A percentile compares a stretch with the other conserved stretches of the same genome.
phyloP scores from a whole-genome alignment of 176 grass and related monocot species.

The sorghum (Sorghum bicolor) region Sorghum_bicolor_NCBIv3 NC_012873.2:49826501-49827000 shows the following conservation, averaged over 20 bases:
- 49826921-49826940: slow-evolving; percentile 7
- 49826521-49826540: not conserved
- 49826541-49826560: no score
- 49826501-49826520: not conserved
- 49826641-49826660: not conserved
- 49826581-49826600: not conserved
- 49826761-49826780: not conserved
- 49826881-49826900: slow-evolving; percentile 1
- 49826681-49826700: slow-evolving; percentile 11
- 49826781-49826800: not conserved
- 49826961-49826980: slow-evolving; percentile 2
- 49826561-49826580: no score
- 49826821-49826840: slow-evolving; percentile 20
- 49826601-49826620: not conserved
- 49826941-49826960: slow-evolving; percentile 22
- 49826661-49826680: not conserved
- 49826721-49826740: not conserved
- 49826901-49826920: not conserved
- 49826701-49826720: not conserved
- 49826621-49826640: not conserved
- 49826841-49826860: not conserved
- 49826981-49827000: not conserved
- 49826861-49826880: not conserved
- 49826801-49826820: not conserved
- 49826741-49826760: not conserved